Base-by-base conservation (phyloP, 2,329 filamentous ascomycete genomes). In the Fusarium verrucosum region DNA sequence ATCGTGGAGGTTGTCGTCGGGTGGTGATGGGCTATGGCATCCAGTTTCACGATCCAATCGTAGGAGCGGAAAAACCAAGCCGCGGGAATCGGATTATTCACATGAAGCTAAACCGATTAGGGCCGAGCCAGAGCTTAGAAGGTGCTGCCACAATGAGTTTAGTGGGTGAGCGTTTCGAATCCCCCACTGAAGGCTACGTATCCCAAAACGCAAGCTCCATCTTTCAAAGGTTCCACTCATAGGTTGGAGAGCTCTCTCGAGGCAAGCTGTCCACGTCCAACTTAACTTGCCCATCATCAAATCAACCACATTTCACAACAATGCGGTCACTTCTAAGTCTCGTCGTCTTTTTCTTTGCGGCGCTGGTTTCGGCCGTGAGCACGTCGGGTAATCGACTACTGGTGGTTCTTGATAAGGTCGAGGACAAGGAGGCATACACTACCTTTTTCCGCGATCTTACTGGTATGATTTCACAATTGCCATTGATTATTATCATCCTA, bases 351-450 rank as follows among this genome's bases (percentile, higher is more conserved):
- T 82, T 87, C 65, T 83, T 92, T 64, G 80, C 87, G 65, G 84
- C 89, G 73, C 81, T 87, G 56, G 91, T 87, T 69, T 86, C 89
- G 76, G 93, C 93, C 55, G 80, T 90, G 73, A 97, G 94, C 81
- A 89, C 89, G 65, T 85, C 87, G 44, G 95, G 94, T 59, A 87
- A 86, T 77, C 87, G 92, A 75, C 79, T 98, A 78, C 83, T 99
- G 73, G 93, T 96, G 61, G 85, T 99, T 58, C 79, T 97, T 50
- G 94, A 98, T 73, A 90, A 96, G 71, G 83, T 87, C 64, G 84
- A 86, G 37, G 92, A 97, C 74, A 92, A 94, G 83, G 86, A 85
- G 70, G 85, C 86, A 69, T 99, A 97, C 79, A 91, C 91, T 57
- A 90, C 89, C 72, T 94, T 98, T 77, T 82, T 93, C 66, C 85